These are phyloP conservation scores for Fusarium luffae DNA, from an alignment of 2,329 filamentous ascomycete species.

Conservation along the genomic window DNA sequence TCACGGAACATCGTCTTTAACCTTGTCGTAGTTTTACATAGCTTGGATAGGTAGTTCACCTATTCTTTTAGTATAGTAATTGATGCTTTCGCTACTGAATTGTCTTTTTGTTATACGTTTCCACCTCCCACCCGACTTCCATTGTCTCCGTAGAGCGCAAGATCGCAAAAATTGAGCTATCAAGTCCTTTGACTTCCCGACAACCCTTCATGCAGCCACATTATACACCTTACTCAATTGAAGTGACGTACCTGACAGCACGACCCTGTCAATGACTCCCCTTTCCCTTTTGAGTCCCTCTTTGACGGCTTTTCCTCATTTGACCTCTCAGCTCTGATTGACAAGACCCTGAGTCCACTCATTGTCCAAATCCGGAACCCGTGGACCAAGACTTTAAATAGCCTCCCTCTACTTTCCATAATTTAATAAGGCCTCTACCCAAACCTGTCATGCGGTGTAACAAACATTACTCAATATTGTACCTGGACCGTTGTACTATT, in stretches of 20 bases:
- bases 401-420: neutral
- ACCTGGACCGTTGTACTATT: neutral
- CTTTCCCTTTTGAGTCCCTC: no score
- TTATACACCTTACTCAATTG: neutral
- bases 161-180: no score
- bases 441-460: neutral
- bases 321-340: neutral
- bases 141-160: no score
- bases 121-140: neutral
- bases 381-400: conserved; percentile 28
- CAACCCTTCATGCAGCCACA: neutral
- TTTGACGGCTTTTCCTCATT: neutral
- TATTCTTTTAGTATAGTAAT: neutral
- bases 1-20: neutral
- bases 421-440: neutral
- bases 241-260: neutral
- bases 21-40: neutral
- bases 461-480: neutral
- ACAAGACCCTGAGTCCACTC: neutral
- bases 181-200: neutral
- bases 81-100: accelerated
- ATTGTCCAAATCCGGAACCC: neutral
- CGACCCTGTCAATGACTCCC: neutral
- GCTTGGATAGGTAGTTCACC: neutral
- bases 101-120: accelerated